A percentile compares a stretch with the other conserved stretches of the same genome.
These are phyloP conservation scores for Jacaranda mimosifolia DNA, from an alignment of 257 asterid species.

Conservation along the genomic window DNA sequence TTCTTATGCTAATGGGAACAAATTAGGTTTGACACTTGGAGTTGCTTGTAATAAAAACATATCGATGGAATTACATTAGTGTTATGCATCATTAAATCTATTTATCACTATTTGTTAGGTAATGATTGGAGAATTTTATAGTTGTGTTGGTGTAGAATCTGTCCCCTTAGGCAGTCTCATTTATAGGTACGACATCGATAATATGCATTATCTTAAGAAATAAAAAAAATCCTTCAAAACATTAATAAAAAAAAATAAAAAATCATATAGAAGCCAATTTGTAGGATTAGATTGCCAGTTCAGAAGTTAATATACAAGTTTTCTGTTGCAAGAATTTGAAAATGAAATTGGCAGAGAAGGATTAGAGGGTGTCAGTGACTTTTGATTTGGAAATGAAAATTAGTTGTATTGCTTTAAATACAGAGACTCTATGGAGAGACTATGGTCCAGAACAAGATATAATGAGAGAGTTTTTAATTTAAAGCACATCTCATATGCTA, in stretches of 20 bases:
- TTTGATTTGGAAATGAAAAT: neutral
- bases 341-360: neutral
- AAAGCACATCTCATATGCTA: constrained; percentile 3
- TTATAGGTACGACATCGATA: neutral
- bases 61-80: no score
- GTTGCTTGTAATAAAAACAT: no score
- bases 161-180: no score
- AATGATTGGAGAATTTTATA: no score
- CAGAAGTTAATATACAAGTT: no score
- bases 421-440: constrained; percentile 6
- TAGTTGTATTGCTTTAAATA: constrained; percentile 21
- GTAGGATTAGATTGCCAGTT: neutral
- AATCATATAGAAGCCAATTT: neutral
- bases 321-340: neutral
- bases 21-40: no score
- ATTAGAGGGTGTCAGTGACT: neutral
- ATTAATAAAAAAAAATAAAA: neutral
- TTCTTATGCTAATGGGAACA: no score
- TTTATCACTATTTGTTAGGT: no score
- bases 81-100: no score
- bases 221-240: neutral
- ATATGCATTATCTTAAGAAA: neutral
- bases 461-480: neutral
- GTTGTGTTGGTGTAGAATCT: no score
- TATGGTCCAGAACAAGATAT: constrained; percentile 1